A percentile compares a stretch with the other conserved stretches of the same genome.
Evolutionary conservation across 140 eudicot species (phyloP).

Genomic region (Erigeron philadelphicus): DNA sequence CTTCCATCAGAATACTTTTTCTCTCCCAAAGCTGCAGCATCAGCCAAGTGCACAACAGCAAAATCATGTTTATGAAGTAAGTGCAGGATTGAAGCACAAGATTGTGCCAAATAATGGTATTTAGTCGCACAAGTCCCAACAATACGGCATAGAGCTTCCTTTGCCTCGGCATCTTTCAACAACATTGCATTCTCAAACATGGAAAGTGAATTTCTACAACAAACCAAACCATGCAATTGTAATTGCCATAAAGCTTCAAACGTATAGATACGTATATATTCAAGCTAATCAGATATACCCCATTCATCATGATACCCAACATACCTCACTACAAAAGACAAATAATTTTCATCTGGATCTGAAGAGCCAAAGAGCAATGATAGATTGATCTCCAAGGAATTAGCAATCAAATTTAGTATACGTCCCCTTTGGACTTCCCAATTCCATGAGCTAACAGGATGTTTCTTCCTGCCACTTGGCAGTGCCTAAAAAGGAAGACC

Average conservation of each 20-base stretch:
- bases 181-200: slow-evolving; percentile 71
- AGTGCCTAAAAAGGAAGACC: slow-evolving; percentile 33
- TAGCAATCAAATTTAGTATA: slow-evolving; percentile 68
- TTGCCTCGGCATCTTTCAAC: slow-evolving; percentile 71
- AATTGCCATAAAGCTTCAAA: slow-evolving; percentile 14
- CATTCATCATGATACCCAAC: slow-evolving; percentile 16
- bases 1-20: slow-evolving; percentile 91
- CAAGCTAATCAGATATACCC: not conserved
- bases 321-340: slow-evolving; percentile 83
- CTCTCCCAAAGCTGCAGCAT: slow-evolving; percentile 77
- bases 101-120: slow-evolving; percentile 71
- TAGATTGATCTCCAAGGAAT: slow-evolving; percentile 85
- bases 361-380: slow-evolving; percentile 89
- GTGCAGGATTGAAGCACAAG: slow-evolving; percentile 87
- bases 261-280: not conserved
- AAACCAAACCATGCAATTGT: slow-evolving; percentile 19
- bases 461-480: slow-evolving; percentile 66
- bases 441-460: slow-evolving; percentile 65
- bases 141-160: slow-evolving; percentile 86
- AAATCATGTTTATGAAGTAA: slow-evolving; percentile 82
- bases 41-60: slow-evolving; percentile 70
- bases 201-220: slow-evolving; percentile 63
- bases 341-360: slow-evolving; percentile 81
- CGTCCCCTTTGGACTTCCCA: slow-evolving; percentile 89
- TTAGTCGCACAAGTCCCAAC: slow-evolving; percentile 88